Evolutionary conservation across 2,329 filamentous ascomycete species (phyloP).

Genomic region (Exophiala xenobiotica): DNA sequence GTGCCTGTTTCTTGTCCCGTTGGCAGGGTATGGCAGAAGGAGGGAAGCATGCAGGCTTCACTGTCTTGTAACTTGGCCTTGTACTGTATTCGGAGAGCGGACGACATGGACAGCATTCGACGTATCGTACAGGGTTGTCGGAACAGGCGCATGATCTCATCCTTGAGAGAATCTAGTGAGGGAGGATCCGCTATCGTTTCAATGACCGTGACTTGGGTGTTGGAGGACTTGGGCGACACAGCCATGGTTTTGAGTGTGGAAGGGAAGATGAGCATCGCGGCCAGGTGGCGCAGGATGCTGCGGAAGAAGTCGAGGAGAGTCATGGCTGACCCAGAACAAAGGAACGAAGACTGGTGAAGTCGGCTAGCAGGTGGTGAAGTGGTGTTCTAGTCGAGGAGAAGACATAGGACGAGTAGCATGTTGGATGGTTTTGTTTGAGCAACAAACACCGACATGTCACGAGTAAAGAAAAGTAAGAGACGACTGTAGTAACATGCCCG

Average conservation of each 20-base stretch:
- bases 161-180: constrained; percentile 37
- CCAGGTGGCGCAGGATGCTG: constrained; percentile 34
- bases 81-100: constrained; percentile 52
- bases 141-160: constrained; percentile 37
- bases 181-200: constrained; percentile 15
- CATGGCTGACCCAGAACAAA: constrained; percentile 12
- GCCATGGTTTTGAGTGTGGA: constrained; percentile 29
- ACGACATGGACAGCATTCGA: constrained; percentile 44
- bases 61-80: constrained; percentile 54
- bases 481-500: constrained; percentile 20
- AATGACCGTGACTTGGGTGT: constrained; percentile 21
- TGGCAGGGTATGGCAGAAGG: constrained; percentile 62
- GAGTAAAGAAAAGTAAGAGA: constrained; percentile 10
- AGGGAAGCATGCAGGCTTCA: constrained; percentile 64
- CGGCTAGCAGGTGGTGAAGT: neutral
- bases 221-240: constrained; percentile 20
- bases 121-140: constrained; percentile 35
- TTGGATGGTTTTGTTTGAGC: constrained; percentile 7
- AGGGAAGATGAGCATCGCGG: constrained; percentile 43
- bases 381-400: constrained; percentile 14
- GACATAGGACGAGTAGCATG: constrained; percentile 11
- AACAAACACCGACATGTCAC: constrained; percentile 14
- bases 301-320: constrained; percentile 27
- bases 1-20: constrained; percentile 60
- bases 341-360: neutral